A percentile compares a stretch with the other conserved stretches of the same genome.
Evolutionary conservation across 2,329 filamentous ascomycete species (phyloP).

Genomic region (Periconia macrospinosa): DNA sequence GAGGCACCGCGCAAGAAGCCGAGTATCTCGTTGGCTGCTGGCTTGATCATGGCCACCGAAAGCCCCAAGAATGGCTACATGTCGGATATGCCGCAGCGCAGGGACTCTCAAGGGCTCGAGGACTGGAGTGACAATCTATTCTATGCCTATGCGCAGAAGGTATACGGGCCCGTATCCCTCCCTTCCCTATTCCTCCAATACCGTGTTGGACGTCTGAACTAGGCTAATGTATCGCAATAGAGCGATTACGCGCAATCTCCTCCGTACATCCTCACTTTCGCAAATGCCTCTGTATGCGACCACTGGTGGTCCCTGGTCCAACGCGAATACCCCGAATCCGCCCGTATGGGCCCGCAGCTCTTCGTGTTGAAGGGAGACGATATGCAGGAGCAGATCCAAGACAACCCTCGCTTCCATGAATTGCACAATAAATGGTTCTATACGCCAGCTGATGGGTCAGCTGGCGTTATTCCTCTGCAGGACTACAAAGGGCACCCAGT

Average conservation of each 20-base stretch:
- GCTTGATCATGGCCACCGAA: conserved; percentile 38
- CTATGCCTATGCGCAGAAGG: conserved; percentile 41
- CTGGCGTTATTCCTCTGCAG: conserved; percentile 34
- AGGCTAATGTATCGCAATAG: conserved; percentile 19
- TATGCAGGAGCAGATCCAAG: conserved; percentile 34
- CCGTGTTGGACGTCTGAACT: background rate
- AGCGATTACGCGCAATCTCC: conserved; percentile 35
- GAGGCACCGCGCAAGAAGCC: conserved; percentile 31
- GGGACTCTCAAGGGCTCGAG: conserved; percentile 8
- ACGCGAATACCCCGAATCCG: conserved; percentile 31
- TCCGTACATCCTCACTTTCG: conserved; percentile 39
- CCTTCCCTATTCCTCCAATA: background rate
- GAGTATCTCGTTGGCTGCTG: conserved; percentile 39
- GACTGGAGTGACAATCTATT: conserved; percentile 26
- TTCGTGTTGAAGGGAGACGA: conserved; percentile 40
- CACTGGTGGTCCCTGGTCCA: conserved; percentile 41
- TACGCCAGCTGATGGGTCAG: conserved; percentile 24
- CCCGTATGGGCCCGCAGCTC: conserved; percentile 34
- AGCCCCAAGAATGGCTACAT: conserved; percentile 12
- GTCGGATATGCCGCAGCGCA: conserved; percentile 15
- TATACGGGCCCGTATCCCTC: conserved; percentile 12
- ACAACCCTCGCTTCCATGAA: conserved; percentile 30
- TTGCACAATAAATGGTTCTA: conserved; percentile 41
- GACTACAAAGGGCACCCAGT: conserved; percentile 27
- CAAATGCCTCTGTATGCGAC: conserved; percentile 30